Base-by-base conservation (phyloP, 148 eudicot species). In the Rhododendron simsii region DNA sequence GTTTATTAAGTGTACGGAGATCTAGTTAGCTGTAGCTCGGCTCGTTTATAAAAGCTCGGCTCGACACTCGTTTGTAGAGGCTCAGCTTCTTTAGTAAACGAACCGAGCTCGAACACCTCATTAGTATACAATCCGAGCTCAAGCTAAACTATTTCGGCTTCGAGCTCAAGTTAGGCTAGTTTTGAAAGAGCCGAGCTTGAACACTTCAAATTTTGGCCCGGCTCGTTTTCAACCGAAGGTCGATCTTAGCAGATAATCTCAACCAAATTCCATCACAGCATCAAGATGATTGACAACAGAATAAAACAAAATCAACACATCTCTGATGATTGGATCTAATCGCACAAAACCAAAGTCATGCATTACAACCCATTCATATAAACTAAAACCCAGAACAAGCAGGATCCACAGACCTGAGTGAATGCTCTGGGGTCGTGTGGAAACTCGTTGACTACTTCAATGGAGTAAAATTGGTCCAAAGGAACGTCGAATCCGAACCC, bases 341-440 rank as follows among this genome's bases (percentile, higher is more conserved):
- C 81, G 26, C 8, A 28, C 33, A 18, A 39, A 75, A 21, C 18
- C 69, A 74, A 37, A 21, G 5, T 6, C 21, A 50, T 6, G 6
- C 65, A 33, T 12, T 30, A 18, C 63, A 71, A 84, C 21, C 33
- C 23, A 35, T 18, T 1, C n/a, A 11, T 51, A 5, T 4, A 47
- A n/a, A 13, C 28, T 30, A 11, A 74, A 65, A 39, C 10, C 41
- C 71, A 73, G 74, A 44, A 5, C 33, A 53, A 57, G 2, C 45
- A 85, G 16, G 37, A 77, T 67, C 28, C 15, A 81, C 23, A 35
- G n/a, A 50, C 99, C 98, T 96, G 98, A 45, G 99, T 96, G 85
- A 96, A 96, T 57, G 99, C 96, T 1, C 11, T 23, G 9, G 89
- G 98, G 90, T 96, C 99, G 87, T 96, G 99, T 39, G 96, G 98